Evolutionary conservation across 257 asterid species (phyloP).

Genomic region (Solanum gracilifrons): DNA sequence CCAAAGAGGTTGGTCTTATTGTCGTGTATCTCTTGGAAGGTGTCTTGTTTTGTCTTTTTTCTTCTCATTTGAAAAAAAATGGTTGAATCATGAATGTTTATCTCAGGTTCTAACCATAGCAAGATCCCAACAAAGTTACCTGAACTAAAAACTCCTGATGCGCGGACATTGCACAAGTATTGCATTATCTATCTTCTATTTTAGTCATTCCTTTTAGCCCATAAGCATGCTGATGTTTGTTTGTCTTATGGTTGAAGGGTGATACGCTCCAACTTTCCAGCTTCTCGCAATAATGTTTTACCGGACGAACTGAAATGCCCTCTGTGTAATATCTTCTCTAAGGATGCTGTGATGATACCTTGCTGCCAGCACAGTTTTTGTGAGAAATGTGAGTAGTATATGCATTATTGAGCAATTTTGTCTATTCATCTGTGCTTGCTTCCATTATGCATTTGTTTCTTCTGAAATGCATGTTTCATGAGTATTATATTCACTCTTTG

Average conservation of each 20-base stretch:
- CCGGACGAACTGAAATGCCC: slow-evolving; percentile 65
- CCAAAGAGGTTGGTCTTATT: slow-evolving; percentile 30
- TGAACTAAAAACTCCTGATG: slow-evolving; percentile 23
- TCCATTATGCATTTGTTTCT: background rate
- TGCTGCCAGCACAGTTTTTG: slow-evolving; percentile 98
- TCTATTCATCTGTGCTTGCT: background rate
- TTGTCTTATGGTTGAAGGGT: slow-evolving; percentile 16
- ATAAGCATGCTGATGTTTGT: slow-evolving; percentile 14
- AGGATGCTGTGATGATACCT: slow-evolving; percentile 93
- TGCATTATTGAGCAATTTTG: background rate
- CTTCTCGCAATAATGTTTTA: slow-evolving; percentile 23
- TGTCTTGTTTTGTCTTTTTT: background rate
- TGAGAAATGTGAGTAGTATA: slow-evolving; percentile 60
- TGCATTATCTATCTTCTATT: background rate
- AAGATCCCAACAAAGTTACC: slow-evolving; percentile 20
- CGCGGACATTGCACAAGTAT: slow-evolving; percentile 37
- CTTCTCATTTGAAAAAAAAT: background rate
- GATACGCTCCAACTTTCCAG: slow-evolving; percentile 19
- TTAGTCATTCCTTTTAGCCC: background rate
- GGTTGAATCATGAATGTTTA: background rate
- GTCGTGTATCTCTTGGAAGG: background rate
- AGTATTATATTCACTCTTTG: background rate
- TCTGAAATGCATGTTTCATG: background rate
- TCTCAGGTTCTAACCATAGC: slow-evolving; percentile 35
- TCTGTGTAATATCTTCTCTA: slow-evolving; percentile 59